These are phyloP conservation scores for Auxenochlorella protothecoides DNA, from an alignment of 139 green algal genomes.

Conservation along the genomic window DNA sequence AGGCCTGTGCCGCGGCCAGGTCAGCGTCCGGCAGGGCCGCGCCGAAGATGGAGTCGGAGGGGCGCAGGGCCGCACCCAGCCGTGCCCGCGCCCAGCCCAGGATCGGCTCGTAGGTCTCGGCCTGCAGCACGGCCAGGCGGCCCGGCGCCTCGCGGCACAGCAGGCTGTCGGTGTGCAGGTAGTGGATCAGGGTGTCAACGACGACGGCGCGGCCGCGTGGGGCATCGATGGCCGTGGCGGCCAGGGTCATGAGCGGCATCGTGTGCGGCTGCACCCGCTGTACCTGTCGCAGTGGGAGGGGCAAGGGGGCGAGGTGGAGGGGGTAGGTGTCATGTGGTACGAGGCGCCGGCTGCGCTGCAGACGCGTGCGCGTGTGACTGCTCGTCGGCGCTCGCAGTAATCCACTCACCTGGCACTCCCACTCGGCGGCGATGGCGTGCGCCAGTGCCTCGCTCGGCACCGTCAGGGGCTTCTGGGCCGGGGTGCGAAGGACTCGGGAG, in stretches of 20 bases:
- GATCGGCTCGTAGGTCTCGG: conserved; percentile 54
- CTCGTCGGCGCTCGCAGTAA: not conserved
- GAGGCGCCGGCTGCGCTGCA: too few species aligned
- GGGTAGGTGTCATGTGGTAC: not conserved
- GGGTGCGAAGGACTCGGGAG: conserved; percentile 53
- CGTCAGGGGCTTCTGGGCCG: conserved; percentile 43
- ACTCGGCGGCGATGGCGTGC: conserved; percentile 80
- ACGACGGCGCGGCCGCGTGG: conserved; percentile 50
- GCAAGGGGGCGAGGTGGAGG: not conserved
- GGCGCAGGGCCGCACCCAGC: conserved; percentile 40
- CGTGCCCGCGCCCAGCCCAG: conserved; percentile 37
- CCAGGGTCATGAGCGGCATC: conserved; percentile 92
- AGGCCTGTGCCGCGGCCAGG: conserved; percentile 16
- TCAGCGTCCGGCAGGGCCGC: conserved; percentile 32
- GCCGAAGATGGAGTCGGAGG: conserved; percentile 51
- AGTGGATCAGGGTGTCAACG: conserved; percentile 68
- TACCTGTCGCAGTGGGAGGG: not conserved
- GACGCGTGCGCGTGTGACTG: too few species aligned
- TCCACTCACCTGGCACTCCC: conserved; percentile 71
- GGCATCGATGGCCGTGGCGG: conserved; percentile 83
- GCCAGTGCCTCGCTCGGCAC: conserved; percentile 61
- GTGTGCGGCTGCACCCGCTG: conserved; percentile 55
- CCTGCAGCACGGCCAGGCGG: conserved; percentile 21
- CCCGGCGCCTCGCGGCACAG: conserved; percentile 47
- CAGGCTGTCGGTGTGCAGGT: conserved; percentile 73